Evolutionary conservation across 805 yeast genomes (phyloP).

Genomic region (Suhomyces emberorum): DNA sequence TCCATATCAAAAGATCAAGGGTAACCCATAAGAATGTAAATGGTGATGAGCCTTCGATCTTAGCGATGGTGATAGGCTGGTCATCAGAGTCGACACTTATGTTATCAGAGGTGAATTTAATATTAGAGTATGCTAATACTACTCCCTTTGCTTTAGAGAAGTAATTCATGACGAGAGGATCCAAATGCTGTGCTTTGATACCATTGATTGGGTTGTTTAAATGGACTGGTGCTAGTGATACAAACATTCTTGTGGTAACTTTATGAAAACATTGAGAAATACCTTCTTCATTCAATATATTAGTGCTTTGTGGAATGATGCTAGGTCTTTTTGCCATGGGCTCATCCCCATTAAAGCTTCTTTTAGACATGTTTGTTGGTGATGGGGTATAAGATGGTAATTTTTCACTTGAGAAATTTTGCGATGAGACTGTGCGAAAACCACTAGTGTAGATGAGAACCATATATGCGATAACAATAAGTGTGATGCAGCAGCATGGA

Average conservation of each 20-base stretch:
- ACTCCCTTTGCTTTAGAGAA: slow-evolving; percentile 74
- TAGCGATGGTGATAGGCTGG: slow-evolving; percentile 49
- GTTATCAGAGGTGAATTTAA: slow-evolving; percentile 49
- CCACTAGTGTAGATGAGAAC: no score
- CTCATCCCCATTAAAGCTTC: slow-evolving; percentile 4
- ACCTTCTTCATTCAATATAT: slow-evolving; percentile 41
- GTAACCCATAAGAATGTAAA: slow-evolving; percentile 85
- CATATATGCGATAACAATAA: no score
- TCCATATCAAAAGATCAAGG: slow-evolving; percentile 84
- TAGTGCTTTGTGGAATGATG: slow-evolving; percentile 12
- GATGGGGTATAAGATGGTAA: not conserved
- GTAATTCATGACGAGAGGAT: slow-evolving; percentile 84
- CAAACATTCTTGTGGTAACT: slow-evolving; percentile 61
- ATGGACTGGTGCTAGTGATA: slow-evolving; percentile 85
- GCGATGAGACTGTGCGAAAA: slow-evolving; percentile 3
- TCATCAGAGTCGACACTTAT: slow-evolving; percentile 37
- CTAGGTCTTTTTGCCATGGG: slow-evolving; percentile 7
- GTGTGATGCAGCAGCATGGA: no score
- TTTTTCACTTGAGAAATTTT: slow-evolving; percentile 3
- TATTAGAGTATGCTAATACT: slow-evolving; percentile 72
- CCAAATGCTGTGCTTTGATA: slow-evolving; percentile 81
- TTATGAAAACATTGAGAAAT: slow-evolving; percentile 67
- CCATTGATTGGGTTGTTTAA: slow-evolving; percentile 70
- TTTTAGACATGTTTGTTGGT: slow-evolving; percentile 4
- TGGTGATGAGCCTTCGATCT: slow-evolving; percentile 75